A percentile compares a stretch with the other conserved stretches of the same genome.
phyloP scores from a whole-genome alignment of 2,329 filamentous ascomycete genomes.

The Kalaharituber pfeilii region DNA sequence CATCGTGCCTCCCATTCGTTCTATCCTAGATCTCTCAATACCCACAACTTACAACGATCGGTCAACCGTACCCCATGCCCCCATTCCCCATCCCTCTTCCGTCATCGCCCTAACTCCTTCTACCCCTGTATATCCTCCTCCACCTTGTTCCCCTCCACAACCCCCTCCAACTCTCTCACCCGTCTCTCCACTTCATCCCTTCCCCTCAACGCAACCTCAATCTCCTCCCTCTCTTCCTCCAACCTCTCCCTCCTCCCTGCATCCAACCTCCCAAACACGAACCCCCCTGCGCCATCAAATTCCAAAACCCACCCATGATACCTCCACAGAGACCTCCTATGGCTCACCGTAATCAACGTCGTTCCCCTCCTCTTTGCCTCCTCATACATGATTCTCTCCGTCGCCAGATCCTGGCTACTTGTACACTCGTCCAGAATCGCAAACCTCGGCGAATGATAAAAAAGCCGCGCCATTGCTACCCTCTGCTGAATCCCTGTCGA shows the following conservation, averaged over 20 bases:
- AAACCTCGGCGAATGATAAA: conserved; percentile 24
- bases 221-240: conserved; percentile 92
- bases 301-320: conserved; percentile 90
- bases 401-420: conserved; percentile 81
- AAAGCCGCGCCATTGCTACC: conserved; percentile 70
- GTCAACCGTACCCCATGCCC: too few relatives aligned
- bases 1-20: too few relatives aligned
- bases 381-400: conserved; percentile 93
- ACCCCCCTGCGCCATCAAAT: conserved; percentile 87
- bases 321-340: conserved; percentile 83
- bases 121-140: background rate
- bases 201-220: conserved; percentile 67
- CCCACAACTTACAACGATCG: too few relatives aligned
- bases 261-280: conserved; percentile 76
- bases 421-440: conserved; percentile 97
- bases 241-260: conserved; percentile 68
- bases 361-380: conserved; percentile 81
- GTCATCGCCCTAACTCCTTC: background rate
- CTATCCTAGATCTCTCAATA: too few relatives aligned
- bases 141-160: background rate
- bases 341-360: conserved; percentile 91
- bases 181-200: conserved; percentile 78
- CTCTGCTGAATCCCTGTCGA: conserved; percentile 88
- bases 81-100: background rate
- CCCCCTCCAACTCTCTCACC: conserved; percentile 54